These are phyloP conservation scores for Talaromyces ruber DNA, from an alignment of 495 filamentous ascomycete species.

Conservation along the genomic window DNA sequence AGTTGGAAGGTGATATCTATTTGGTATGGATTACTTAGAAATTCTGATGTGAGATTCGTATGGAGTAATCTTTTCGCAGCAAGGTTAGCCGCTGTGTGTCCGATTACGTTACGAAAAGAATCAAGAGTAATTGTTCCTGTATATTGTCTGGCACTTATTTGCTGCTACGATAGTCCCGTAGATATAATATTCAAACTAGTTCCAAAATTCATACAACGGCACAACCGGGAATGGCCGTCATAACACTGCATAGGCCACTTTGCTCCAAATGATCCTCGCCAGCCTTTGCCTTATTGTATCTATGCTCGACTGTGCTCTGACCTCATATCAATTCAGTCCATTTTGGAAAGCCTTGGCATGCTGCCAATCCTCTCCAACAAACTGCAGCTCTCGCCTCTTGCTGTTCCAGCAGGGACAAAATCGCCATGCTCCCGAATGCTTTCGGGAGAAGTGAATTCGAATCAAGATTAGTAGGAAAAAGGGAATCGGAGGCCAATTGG, in stretches of 20 bases:
- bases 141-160: background rate
- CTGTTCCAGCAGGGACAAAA: background rate
- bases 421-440: background rate
- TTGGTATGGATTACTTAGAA: background rate
- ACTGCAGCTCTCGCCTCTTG: background rate
- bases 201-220: background rate
- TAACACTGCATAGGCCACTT: background rate
- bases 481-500: background rate
- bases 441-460: background rate
- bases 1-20: background rate
- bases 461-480: background rate
- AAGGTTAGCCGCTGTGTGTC: background rate
- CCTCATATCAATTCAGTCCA: background rate
- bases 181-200: background rate
- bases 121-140: background rate
- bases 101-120: background rate
- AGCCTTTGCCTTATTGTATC: background rate
- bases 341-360: conserved; percentile 1
- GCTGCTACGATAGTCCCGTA: background rate
- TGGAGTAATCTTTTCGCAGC: background rate
- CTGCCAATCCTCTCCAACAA: conserved; percentile 2
- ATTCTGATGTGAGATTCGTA: background rate
- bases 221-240: background rate
- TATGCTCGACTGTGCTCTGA: background rate
- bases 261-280: background rate